phyloP scores from a whole-genome alignment of 805 yeast species.

The Lachancea dasiensis region DNA sequence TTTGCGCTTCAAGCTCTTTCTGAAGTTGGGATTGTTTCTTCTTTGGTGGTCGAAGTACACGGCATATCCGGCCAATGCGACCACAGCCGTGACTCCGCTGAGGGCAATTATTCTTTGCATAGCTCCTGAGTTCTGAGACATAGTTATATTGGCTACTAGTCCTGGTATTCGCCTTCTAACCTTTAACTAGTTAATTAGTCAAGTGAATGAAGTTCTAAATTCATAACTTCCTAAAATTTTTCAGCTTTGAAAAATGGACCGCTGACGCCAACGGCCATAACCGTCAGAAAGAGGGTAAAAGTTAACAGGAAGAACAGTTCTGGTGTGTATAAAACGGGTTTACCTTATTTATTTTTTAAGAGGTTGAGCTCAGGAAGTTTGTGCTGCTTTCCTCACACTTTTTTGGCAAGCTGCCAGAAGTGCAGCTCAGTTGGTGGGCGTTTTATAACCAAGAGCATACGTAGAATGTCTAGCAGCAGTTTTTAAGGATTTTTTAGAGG shows the following conservation, averaged over 20 bases:
- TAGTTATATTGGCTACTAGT: conserved; percentile 5
- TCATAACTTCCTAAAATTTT: conserved; percentile 4
- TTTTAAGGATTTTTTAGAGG: too few species aligned
- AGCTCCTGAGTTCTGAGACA: conserved; percentile 21
- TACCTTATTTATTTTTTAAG: too few species aligned
- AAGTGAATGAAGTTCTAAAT: neutral
- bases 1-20: conserved; percentile 63
- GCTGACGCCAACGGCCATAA: conserved; percentile 2
- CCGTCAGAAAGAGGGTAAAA: neutral
- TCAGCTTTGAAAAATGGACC: neutral
- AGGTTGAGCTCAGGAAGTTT: too few species aligned
- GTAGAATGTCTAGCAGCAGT: too few species aligned
- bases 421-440: too few species aligned
- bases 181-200: neutral
- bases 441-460: too few species aligned
- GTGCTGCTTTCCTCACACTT: too few species aligned
- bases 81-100: conserved; percentile 41
- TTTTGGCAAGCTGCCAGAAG: too few species aligned
- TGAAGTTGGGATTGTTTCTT: conserved; percentile 75
- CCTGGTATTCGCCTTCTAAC: neutral
- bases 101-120: conserved; percentile 25
- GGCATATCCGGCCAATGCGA: conserved; percentile 66
- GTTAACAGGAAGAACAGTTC: too few species aligned
- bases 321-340: too few species aligned
- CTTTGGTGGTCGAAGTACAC: conserved; percentile 89